These are phyloP conservation scores for Aurantiochytrium sp. DNA, from an alignment of 108 stramenopile genomes.

Conservation along the genomic window DNA sequence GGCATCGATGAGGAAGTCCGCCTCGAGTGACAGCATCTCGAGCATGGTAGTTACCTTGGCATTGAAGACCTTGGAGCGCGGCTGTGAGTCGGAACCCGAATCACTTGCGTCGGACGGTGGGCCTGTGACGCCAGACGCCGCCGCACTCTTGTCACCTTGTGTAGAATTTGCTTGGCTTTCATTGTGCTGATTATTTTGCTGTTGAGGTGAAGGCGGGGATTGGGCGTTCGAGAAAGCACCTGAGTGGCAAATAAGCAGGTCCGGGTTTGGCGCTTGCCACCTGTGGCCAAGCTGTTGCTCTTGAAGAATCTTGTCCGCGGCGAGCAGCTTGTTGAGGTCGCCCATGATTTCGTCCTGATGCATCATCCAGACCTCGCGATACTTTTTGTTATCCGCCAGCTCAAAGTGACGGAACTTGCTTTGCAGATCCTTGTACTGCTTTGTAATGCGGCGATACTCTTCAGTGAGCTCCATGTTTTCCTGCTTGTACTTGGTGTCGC, in stretches of 20 bases:
- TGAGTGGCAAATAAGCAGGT: not conserved
- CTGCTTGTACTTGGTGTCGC: conserved; percentile 40
- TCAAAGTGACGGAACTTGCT: conserved; percentile 62
- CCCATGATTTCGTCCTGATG: conserved; percentile 40
- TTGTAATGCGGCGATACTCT: conserved; percentile 54
- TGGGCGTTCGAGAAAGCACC: not conserved
- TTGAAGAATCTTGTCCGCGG: conserved; percentile 45
- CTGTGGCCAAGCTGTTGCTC: conserved; percentile 59
- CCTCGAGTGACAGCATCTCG: conserved; percentile 43
- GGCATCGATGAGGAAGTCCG: conserved; percentile 50
- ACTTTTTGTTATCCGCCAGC: conserved; percentile 45
- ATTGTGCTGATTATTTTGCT: not conserved
- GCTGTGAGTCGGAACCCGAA: not conserved
- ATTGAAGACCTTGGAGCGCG: conserved; percentile 30
- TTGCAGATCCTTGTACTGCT: conserved; percentile 62
- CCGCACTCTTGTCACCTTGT: not conserved
- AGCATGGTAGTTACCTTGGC: conserved; percentile 40
- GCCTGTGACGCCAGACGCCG: not conserved
- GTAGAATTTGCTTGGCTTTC: not conserved
- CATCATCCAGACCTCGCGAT: conserved; percentile 54
- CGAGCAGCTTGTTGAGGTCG: conserved; percentile 21
- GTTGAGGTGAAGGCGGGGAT: not conserved
- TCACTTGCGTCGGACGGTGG: not conserved
- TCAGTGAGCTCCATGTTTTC: conserved; percentile 56
- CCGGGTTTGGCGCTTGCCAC: conserved; percentile 44